Evolutionary conservation across 2,329 filamentous ascomycete genomes (phyloP).

Genomic region (Curvularia lunata): DNA sequence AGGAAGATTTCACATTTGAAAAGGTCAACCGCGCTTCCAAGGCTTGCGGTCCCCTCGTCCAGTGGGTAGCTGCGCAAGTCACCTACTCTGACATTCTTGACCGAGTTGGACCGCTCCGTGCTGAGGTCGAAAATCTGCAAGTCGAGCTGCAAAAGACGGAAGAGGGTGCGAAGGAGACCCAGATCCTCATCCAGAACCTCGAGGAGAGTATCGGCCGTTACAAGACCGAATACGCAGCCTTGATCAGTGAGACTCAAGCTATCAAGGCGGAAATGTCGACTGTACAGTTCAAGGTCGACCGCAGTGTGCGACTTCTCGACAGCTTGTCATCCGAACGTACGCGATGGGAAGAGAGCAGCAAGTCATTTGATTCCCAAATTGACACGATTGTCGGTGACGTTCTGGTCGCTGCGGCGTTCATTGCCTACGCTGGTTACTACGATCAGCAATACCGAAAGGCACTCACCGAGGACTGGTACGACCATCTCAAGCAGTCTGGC

Average conservation of each 20-base stretch:
- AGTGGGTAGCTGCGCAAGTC: slow-evolving; percentile 97
- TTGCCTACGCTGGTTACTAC: slow-evolving; percentile 95
- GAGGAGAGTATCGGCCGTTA: slow-evolving; percentile 93
- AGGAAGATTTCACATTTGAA: slow-evolving; percentile 95
- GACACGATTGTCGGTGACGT: slow-evolving; percentile 95
- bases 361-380: slow-evolving; percentile 97
- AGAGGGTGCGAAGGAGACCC: slow-evolving; percentile 88
- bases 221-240: slow-evolving; percentile 92
- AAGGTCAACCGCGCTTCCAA: slow-evolving; percentile 95
- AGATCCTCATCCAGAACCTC: slow-evolving; percentile 81
- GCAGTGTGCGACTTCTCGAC: slow-evolving; percentile 91
- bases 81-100: slow-evolving; percentile 98
- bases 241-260: slow-evolving; percentile 95
- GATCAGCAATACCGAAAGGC: slow-evolving; percentile 97
- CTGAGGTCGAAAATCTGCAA: slow-evolving; percentile 86
- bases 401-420: slow-evolving; percentile 92
- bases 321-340: slow-evolving; percentile 91
- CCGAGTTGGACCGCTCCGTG: slow-evolving; percentile 86
- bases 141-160: slow-evolving; percentile 90
- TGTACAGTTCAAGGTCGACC: slow-evolving; percentile 97
- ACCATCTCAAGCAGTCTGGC: slow-evolving; percentile 91
- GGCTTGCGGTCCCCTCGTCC: slow-evolving; percentile 93
- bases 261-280: slow-evolving; percentile 97
- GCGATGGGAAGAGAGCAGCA: slow-evolving; percentile 97
- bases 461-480: slow-evolving; percentile 97